Evolutionary conservation across 208 protist species (phyloP).

Genomic region (Crithidia brevicula): DNA sequence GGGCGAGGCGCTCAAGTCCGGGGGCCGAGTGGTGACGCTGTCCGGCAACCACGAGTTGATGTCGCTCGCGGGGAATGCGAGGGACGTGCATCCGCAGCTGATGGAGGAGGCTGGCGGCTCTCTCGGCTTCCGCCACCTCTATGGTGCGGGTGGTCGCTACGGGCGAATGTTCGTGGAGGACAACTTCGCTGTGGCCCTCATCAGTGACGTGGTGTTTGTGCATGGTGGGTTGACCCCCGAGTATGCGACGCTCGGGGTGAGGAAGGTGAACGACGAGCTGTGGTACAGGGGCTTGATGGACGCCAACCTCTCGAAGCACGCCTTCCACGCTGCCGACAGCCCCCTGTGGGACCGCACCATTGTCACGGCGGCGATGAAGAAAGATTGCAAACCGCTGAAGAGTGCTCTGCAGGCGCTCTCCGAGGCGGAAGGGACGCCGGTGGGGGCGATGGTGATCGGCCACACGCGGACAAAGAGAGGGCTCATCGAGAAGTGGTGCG

Average conservation of each 20-base stretch:
- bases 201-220: slow-evolving; percentile 55
- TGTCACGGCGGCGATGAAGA: slow-evolving; percentile 15
- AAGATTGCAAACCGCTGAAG: slow-evolving; percentile 43
- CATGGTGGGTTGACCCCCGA: slow-evolving; percentile 54
- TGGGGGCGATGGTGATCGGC: slow-evolving; percentile 65
- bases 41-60: slow-evolving; percentile 77
- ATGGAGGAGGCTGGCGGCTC: slow-evolving; percentile 35
- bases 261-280: slow-evolving; percentile 38
- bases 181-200: slow-evolving; percentile 25
- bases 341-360: slow-evolving; percentile 49
- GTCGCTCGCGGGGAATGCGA: slow-evolving; percentile 20
- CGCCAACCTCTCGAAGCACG: slow-evolving; percentile 4
- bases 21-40: slow-evolving; percentile 65
- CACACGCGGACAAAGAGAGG: slow-evolving; percentile 45
- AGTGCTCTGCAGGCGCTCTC: slow-evolving; percentile 44
- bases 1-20: slow-evolving; percentile 30
- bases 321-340: slow-evolving; percentile 25
- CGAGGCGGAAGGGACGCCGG: slow-evolving; percentile 8
- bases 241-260: slow-evolving; percentile 36
- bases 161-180: slow-evolving; percentile 49
- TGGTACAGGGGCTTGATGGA: slow-evolving; percentile 13
- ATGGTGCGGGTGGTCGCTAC: slow-evolving; percentile 41
- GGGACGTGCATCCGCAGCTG: slow-evolving; percentile 17
- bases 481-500: slow-evolving; percentile 21
- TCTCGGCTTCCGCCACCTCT: slow-evolving; percentile 21